phyloP scores from a whole-genome alignment of 1,284 basidiomycete genomes.

The Marasmius fiardii region DNA sequence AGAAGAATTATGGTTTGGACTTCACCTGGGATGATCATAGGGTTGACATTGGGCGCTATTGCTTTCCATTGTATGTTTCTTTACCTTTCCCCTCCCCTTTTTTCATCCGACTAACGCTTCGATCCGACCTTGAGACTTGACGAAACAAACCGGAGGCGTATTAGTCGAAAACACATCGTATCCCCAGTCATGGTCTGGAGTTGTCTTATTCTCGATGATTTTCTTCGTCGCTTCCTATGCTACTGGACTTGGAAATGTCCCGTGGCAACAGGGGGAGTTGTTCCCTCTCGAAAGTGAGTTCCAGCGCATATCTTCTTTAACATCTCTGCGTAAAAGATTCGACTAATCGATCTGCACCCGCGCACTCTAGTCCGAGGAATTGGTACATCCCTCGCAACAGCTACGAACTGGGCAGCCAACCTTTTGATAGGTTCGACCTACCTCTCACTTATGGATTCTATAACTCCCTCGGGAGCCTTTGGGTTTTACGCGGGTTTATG shows the following conservation, averaged over 20 bases:
- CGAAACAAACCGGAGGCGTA: slow-evolving; percentile 59
- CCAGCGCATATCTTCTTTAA: background rate
- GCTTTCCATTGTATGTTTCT: slow-evolving; percentile 72
- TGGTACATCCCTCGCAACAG: slow-evolving; percentile 77
- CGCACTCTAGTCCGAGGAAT: slow-evolving; percentile 67
- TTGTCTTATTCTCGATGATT: slow-evolving; percentile 79
- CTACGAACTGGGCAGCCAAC: slow-evolving; percentile 81
- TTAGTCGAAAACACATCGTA: slow-evolving; percentile 66
- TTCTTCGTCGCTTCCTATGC: slow-evolving; percentile 83
- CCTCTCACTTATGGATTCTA: slow-evolving; percentile 72
- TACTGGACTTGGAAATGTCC: slow-evolving; percentile 73
- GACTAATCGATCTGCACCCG: background rate
- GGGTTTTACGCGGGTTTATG: slow-evolving; percentile 80
- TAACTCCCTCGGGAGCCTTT: slow-evolving; percentile 78
- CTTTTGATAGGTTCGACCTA: slow-evolving; percentile 78
- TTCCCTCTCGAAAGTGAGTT: slow-evolving; percentile 66
- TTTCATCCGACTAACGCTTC: background rate
- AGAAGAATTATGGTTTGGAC: slow-evolving; percentile 76
- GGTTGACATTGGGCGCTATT: slow-evolving; percentile 67
- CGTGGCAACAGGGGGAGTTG: slow-evolving; percentile 87
- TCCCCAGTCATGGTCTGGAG: slow-evolving; percentile 58
- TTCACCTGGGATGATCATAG: slow-evolving; percentile 75
- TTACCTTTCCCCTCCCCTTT: no score
- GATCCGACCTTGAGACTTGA: slow-evolving; percentile 48
- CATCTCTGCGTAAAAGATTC: background rate